Evolutionary conservation across 1,284 basidiomycete genomes (phyloP), one percentile per base, ranked within the genome.

Genomic region (Sanghuangporus sanghuang): DNA sequence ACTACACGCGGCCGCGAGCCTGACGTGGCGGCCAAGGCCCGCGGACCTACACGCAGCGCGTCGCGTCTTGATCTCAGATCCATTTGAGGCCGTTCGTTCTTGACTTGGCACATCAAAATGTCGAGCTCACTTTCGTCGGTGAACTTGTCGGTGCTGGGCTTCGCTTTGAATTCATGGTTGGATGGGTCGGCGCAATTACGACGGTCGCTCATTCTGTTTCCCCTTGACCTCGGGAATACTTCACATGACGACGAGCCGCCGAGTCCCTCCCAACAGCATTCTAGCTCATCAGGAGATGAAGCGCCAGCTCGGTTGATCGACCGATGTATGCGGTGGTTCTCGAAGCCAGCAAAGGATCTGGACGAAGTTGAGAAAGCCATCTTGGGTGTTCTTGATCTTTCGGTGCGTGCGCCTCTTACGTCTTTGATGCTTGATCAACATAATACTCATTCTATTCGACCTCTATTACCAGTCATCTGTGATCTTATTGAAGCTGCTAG

Each of bases 181-280:
- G 70, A 71, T 56, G 70, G 70, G 16, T 69, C 68, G 16, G 67
- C 70, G 1, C 68, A 68, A 32, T 54, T 71, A 1, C 61, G 70
- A 14, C 63, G 65, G 21, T 64, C 68, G 1, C 46, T 69, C 23
- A 63, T 64, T 23, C 67, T 66, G 27, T 66, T 67, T 23, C 62
- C 61, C 38, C 62, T 64, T 6, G 64, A 62, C 12, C 44, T 57
- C 5, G 54, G 63, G n/a, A 38, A 62, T 39, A 48, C n/a, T 14
- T 44, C 57, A 7, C 44, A 64, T 12, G 48, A 63, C n/a, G 57
- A 54, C n/a, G 60, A 64, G 18, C 40, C 35, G 18, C 27, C 53
- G 46, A 58, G 32, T 21, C 21, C 56, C 38, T 38, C 42, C 27
- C 53, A 59, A 18, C 52, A 42, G 35, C 11, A 36, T 14, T 12